A percentile compares a stretch with the other conserved stretches of the same genome.
Conservation (phyloP, 495 filamentous ascomycete genomes). For the Lepidopterella palustris region DNA sequence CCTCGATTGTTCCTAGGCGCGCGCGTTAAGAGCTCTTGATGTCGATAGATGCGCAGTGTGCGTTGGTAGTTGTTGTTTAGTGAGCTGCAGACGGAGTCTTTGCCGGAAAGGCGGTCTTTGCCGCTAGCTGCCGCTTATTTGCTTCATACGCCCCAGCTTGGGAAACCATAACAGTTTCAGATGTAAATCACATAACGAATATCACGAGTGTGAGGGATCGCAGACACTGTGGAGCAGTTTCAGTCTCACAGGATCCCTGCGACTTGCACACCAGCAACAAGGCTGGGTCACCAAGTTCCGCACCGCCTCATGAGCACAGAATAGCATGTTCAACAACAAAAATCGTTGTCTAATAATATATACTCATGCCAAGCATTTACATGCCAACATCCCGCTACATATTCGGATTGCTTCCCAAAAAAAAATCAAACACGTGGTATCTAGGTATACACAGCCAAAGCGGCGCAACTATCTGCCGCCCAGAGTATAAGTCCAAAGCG, state of each 20-base stretch:
- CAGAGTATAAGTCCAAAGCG: not conserved
- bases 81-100: no score
- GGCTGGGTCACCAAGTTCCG: not conserved
- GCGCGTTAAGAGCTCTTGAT: not conserved
- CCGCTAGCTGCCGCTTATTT: not conserved
- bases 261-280: not conserved
- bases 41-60: not conserved
- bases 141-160: not conserved
- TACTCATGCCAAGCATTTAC: not conserved
- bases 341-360: slow-evolving; percentile 2
- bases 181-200: no score
- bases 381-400: not conserved
- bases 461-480: not conserved
- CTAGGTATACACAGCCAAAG: not conserved
- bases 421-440: not conserved
- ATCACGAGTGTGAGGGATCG: no score
- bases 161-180: no score
- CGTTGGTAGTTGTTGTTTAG: not conserved
- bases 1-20: not conserved
- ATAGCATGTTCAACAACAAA: not conserved
- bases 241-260: not conserved
- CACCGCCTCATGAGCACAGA: not conserved
- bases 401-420: no score
- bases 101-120: not conserved
- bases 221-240: no score